phyloP scores from a whole-genome alignment of 305 asterid genomes.

The Rubia peregrina region DNA sequence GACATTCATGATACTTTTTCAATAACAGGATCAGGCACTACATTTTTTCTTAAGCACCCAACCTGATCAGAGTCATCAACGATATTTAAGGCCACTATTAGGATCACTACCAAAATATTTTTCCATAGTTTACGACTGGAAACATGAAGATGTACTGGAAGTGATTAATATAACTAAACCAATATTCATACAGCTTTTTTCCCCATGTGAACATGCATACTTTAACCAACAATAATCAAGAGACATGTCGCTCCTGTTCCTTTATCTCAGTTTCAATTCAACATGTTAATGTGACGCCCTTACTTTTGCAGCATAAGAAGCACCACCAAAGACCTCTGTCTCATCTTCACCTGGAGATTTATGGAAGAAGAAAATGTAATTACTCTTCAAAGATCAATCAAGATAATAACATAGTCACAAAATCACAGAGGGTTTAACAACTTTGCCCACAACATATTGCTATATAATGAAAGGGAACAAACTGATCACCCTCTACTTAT shows the following conservation, averaged over 20 bases:
- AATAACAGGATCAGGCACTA: not conserved
- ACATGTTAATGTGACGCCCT: not conserved
- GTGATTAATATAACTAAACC: too few species aligned
- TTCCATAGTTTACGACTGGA: too few species aligned
- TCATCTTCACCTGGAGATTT: conserved; percentile 36
- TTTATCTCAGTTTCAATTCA: not conserved
- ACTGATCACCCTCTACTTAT: not conserved
- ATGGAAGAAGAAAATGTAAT: conserved; percentile 21
- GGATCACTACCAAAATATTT: too few species aligned
- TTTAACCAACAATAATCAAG: not conserved
- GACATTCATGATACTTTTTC: not conserved
- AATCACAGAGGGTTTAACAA: not conserved
- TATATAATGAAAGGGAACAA: not conserved
- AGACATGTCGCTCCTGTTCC: not conserved
- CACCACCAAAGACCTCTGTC: conserved; percentile 23
- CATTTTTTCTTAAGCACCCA: not conserved
- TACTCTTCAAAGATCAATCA: not conserved
- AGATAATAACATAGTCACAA: not conserved
- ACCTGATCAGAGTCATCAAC: too few species aligned
- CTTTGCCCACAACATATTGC: not conserved
- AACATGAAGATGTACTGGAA: too few species aligned
- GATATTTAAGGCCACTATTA: too few species aligned
- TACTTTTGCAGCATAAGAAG: conserved; percentile 32
- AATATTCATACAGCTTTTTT: not conserved
- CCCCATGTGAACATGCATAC: not conserved